Conservation (phyloP, 495 filamentous ascomycete genomes). For the Thermothielavioides terrestris region DNA sequence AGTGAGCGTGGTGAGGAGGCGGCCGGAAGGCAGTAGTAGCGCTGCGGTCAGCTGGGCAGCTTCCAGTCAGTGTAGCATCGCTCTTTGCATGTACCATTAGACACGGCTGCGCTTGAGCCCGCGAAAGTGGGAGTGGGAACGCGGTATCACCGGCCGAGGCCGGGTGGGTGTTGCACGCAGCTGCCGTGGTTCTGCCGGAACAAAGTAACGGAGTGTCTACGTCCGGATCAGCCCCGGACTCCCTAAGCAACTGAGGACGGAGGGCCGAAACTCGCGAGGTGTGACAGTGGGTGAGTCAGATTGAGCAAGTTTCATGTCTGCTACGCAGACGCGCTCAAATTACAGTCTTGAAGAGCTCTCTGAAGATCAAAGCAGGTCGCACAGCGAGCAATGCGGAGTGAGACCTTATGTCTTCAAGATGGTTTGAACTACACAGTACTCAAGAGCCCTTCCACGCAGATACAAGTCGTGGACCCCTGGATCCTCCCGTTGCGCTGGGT, state of each 20-base stretch:
- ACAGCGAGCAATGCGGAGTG: too few species aligned
- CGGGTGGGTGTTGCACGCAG: background rate
- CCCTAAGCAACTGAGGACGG: background rate
- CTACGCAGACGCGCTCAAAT: background rate
- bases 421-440: too few species aligned
- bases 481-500: background rate
- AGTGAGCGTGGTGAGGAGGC: background rate
- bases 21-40: background rate
- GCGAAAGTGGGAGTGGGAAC: background rate
- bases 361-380: too few species aligned
- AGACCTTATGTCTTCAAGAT: too few species aligned
- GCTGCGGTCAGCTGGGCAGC: too few species aligned
- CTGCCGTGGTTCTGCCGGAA: background rate
- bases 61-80: too few species aligned
- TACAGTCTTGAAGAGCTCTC: too few species aligned
- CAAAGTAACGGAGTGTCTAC: background rate
- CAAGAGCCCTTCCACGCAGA: too few species aligned
- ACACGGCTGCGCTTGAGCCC: too few species aligned
- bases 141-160: conserved; percentile 2
- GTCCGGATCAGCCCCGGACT: conserved; percentile 5
- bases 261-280: background rate
- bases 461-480: too few species aligned
- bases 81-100: too few species aligned
- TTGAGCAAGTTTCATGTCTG: conserved; percentile 16
- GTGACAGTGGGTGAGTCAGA: conserved; percentile 6